These are phyloP conservation scores for Cutaneotrichosporon spelunceum DNA, from an alignment of 1,284 basidiomycete genomes.

Conservation along the genomic window DNA sequence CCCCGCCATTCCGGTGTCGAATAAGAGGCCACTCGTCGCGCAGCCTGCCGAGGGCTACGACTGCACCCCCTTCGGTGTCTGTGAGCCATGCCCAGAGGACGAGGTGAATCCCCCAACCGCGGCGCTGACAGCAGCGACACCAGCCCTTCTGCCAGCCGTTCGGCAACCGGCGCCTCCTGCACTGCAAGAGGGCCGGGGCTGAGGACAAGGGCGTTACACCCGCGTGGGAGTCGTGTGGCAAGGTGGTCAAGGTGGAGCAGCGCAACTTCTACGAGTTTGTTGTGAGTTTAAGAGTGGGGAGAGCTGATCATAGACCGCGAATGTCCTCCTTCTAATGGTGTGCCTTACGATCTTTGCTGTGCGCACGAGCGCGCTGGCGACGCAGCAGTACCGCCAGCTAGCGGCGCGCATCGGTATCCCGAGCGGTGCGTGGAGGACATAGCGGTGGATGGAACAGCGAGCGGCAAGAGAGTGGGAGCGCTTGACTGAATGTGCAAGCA, in stretches of 20 bases:
- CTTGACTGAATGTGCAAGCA: no score
- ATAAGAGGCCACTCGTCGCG: conserved; percentile 31
- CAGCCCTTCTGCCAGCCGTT: conserved; percentile 88
- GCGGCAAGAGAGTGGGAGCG: background rate
- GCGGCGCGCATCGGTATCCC: conserved; percentile 68
- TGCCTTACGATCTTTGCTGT: conserved; percentile 65
- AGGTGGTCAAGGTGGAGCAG: conserved; percentile 69
- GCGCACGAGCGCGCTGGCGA: conserved; percentile 64
- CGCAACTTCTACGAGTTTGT: conserved; percentile 85
- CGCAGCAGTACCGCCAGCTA: conserved; percentile 70
- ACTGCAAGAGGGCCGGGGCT: conserved; percentile 59
- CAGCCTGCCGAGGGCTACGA: conserved; percentile 47
- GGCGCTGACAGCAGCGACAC: conserved; percentile 57
- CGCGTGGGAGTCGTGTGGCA: conserved; percentile 86
- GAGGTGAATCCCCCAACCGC: conserved; percentile 58
- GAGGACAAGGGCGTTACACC: conserved; percentile 58
- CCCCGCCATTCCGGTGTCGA: background rate
- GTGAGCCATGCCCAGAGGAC: conserved; percentile 75
- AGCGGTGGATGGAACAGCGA: background rate
- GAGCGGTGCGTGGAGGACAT: conserved; percentile 23
- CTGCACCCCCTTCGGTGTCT: conserved; percentile 73
- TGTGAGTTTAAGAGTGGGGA: conserved; percentile 52
- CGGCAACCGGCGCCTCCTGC: conserved; percentile 79
- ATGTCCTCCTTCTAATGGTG: conserved; percentile 65
- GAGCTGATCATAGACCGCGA: conserved; percentile 54